A percentile compares a stretch with the other conserved stretches of the same genome.
Evolutionary conservation across 179 eudicot species (phyloP).

Genomic region (Heliamphora ciliata): DNA sequence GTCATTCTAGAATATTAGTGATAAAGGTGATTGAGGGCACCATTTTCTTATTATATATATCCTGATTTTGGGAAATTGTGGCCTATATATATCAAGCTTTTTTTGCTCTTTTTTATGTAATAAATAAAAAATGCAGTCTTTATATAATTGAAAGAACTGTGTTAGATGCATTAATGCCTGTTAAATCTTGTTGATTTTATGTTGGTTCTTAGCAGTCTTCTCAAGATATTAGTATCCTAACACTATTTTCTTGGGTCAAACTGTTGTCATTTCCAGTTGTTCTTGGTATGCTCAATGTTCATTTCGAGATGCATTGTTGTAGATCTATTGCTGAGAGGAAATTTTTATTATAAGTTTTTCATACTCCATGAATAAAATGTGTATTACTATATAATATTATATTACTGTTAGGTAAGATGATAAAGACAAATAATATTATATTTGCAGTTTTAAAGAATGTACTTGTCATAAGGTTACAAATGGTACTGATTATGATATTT

Average conservation of each 20-base stretch:
- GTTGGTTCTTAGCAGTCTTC: background rate
- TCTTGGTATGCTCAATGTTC: slow-evolving; percentile 14
- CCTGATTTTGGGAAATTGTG: background rate
- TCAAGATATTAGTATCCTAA: background rate
- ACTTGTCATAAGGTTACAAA: too few relatives aligned
- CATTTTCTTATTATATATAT: background rate
- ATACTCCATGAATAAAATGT: too few relatives aligned
- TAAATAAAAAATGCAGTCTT: background rate
- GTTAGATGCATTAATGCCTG: background rate
- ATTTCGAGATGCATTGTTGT: too few relatives aligned
- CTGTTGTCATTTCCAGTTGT: slow-evolving; percentile 41
- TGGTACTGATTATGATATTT: too few relatives aligned
- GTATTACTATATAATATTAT: too few relatives aligned
- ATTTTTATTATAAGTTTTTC: too few relatives aligned
- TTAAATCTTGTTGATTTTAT: background rate
- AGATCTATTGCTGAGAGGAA: too few relatives aligned
- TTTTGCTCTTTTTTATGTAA: background rate
- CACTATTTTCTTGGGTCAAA: slow-evolving; percentile 3
- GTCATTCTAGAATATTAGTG: background rate
- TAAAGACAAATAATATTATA: too few relatives aligned
- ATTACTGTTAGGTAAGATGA: too few relatives aligned
- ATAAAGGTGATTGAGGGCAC: background rate
- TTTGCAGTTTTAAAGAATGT: too few relatives aligned
- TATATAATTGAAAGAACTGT: background rate
- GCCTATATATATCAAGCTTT: background rate